A percentile compares a stretch with the other conserved stretches of the same genome.
Conservation (phyloP, 495 filamentous ascomycete species). For the Penicillium pulvis region DNA sequence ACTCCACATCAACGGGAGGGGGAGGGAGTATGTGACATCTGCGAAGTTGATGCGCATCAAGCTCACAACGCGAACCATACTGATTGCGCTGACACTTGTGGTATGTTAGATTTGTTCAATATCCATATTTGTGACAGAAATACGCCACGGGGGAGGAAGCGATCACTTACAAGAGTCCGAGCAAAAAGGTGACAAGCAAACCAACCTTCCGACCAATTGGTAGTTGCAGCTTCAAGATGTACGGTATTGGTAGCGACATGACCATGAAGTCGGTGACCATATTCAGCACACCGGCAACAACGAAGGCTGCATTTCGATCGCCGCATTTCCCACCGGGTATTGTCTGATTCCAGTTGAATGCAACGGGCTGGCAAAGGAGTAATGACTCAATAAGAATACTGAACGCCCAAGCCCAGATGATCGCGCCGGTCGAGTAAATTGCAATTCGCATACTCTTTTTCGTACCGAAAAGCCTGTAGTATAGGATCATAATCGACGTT, state of each 20-base stretch:
- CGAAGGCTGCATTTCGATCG: conserved; percentile 35
- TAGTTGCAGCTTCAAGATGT: conserved; percentile 13
- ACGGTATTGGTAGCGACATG: conserved; percentile 9
- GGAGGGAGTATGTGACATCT: conserved; percentile 21
- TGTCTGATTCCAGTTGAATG: conserved; percentile 48
- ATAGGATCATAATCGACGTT: conserved; percentile 9
- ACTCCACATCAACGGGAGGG: conserved; percentile 18
- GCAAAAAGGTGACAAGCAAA: conserved; percentile 5
- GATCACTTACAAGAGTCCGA: conserved; percentile 16
- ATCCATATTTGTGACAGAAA: no score
- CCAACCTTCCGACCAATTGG: conserved; percentile 9
- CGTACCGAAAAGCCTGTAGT: conserved; percentile 8
- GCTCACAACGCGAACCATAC: conserved; percentile 22
- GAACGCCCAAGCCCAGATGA: conserved; percentile 20
- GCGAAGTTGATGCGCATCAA: conserved; percentile 18
- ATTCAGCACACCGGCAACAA: conserved; percentile 20
- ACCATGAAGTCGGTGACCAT: conserved; percentile 13
- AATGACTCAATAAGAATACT: conserved; percentile 15
- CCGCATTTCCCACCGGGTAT: conserved; percentile 40
- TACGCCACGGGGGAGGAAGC: no score
- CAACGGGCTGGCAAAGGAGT: conserved; percentile 45
- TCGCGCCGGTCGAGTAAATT: neutral
- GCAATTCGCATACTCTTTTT: conserved; percentile 4
- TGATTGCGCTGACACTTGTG: conserved; percentile 19
- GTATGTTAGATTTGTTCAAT: no score